Evolutionary conservation across 768 basidiomycete genomes (phyloP).

Genomic region (Pulveroboletus sp.): DNA sequence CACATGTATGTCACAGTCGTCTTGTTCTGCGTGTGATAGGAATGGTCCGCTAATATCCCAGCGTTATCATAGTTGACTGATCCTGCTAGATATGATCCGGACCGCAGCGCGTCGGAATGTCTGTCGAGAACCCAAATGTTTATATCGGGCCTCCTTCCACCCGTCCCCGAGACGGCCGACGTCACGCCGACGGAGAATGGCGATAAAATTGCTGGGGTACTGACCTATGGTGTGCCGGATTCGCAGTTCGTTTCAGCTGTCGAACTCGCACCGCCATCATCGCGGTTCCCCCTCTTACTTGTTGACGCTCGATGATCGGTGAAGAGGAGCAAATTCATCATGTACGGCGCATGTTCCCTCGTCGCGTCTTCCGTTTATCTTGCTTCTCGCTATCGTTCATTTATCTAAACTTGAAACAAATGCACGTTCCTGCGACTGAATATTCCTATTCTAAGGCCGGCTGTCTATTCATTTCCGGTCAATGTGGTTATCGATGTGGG

Average conservation of each 20-base stretch:
- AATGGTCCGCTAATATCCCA: conserved; percentile 1
- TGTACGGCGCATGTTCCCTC: conserved; percentile 15
- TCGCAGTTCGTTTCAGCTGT: conserved; percentile 55
- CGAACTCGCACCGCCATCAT: conserved; percentile 63
- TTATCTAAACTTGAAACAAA: conserved; percentile 31
- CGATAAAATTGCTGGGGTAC: conserved; percentile 41
- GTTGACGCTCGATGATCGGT: conserved; percentile 38
- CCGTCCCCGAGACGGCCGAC: conserved; percentile 16
- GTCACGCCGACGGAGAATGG: conserved; percentile 21
- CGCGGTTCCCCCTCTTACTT: conserved; percentile 71
- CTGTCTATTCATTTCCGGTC: conserved; percentile 7
- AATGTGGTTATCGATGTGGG: conserved; percentile 2
- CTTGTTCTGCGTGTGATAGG: neutral
- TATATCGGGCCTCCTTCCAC: conserved; percentile 54
- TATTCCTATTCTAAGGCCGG: conserved; percentile 11
- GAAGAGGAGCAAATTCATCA: conserved; percentile 12
- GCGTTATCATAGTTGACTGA: conserved; percentile 13
- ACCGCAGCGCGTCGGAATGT: conserved; percentile 37
- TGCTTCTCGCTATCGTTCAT: conserved; percentile 19
- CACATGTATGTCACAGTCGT: conserved; percentile 24
- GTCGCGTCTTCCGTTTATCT: conserved; percentile 12
- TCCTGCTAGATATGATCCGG: conserved; percentile 16
- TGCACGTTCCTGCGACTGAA: conserved; percentile 12
- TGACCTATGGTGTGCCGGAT: conserved; percentile 55
- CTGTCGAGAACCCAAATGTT: conserved; percentile 58